phyloP scores from a whole-genome alignment of 306 rosid species.

The Rubus parviflorus region DNA sequence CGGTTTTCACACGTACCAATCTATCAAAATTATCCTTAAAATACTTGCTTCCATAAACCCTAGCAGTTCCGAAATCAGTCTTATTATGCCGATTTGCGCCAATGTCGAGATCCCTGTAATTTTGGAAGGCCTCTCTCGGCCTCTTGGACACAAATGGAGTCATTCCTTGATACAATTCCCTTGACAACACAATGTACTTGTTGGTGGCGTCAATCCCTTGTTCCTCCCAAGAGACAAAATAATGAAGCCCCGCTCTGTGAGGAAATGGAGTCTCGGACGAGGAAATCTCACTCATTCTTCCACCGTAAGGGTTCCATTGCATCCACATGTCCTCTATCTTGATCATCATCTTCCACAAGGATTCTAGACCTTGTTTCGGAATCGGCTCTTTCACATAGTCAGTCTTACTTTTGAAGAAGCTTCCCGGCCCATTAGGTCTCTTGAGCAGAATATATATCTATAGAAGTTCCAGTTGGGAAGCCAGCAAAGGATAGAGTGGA shows the following conservation, averaged over 20 bases:
- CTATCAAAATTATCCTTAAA: conserved; percentile 30
- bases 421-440: background rate
- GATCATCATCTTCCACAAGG: background rate
- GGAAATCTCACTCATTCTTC: conserved; percentile 19
- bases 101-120: conserved; percentile 34
- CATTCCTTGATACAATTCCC: conserved; percentile 24
- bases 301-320: conserved; percentile 13
- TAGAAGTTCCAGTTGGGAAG: conserved; percentile 12
- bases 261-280: conserved; percentile 18
- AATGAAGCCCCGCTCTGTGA: conserved; percentile 14
- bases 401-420: conserved; percentile 6
- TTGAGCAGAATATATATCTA: background rate
- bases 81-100: background rate
- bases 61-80: conserved; percentile 2
- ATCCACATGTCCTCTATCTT: background rate
- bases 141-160: conserved; percentile 22
- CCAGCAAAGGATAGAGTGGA: conserved; percentile 6
- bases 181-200: conserved; percentile 25
- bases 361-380: background rate
- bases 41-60: conserved; percentile 27
- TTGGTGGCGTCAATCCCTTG: background rate
- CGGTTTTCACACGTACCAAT: conserved; percentile 24
- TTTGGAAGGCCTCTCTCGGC: conserved; percentile 30
- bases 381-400: conserved; percentile 13
- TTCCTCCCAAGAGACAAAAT: no score